These are phyloP conservation scores for Cercospora sp. DNA, from an alignment of 2,329 filamentous ascomycete genomes.

Conservation along the genomic window DNA sequence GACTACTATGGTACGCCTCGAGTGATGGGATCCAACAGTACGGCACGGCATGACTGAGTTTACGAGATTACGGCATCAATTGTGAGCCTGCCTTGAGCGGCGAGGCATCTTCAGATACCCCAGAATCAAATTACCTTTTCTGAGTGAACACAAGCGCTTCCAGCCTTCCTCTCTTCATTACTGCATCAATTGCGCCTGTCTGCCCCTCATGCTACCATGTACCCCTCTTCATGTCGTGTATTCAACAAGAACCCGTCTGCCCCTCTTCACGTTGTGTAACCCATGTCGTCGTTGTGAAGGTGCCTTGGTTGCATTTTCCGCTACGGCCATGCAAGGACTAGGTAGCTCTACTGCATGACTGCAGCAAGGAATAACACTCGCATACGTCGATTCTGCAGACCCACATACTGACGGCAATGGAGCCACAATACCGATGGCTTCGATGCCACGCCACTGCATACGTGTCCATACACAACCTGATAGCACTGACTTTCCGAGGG, in stretches of 20 bases:
- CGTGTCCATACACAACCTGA: too few species aligned
- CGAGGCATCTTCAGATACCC: conserved; percentile 13
- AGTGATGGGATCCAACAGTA: background rate
- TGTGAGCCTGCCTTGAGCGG: conserved; percentile 2
- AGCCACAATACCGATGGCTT: background rate
- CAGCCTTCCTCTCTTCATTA: background rate
- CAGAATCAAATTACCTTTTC: conserved; percentile 13
- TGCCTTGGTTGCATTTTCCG: too few species aligned
- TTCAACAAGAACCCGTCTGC: background rate
- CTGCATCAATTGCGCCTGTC: too few species aligned
- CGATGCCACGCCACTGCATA: too few species aligned
- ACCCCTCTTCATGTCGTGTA: background rate
- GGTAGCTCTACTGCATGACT: background rate
- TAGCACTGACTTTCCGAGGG: too few species aligned
- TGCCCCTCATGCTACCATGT: background rate
- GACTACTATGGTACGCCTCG: background rate
- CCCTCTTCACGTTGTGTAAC: background rate
- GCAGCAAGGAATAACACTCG: background rate
- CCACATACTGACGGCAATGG: background rate
- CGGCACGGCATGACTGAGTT: background rate
- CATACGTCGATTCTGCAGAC: background rate
- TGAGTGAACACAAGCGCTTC: background rate
- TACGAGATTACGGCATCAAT: conserved; percentile 14
- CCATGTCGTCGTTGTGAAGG: background rate
- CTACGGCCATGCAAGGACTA: background rate